Evolutionary conservation across 2,329 filamentous ascomycete species (phyloP).

Genomic region (Xylariaceae sp.): DNA sequence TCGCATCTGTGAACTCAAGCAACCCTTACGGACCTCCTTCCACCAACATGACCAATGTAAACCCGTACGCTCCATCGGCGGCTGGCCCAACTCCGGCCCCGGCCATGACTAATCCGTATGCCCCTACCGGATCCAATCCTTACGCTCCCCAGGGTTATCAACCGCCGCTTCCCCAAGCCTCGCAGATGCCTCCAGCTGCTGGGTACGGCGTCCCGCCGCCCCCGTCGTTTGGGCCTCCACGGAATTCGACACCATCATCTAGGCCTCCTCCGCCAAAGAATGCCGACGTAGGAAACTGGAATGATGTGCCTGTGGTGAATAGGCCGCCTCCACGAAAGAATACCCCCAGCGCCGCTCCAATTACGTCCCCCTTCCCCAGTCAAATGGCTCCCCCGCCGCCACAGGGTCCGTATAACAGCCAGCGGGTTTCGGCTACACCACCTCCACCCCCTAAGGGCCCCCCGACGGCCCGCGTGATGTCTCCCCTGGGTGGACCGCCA

Average conservation of each 20-base stretch:
- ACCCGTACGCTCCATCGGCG: slow-evolving; percentile 33
- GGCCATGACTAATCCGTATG: slow-evolving; percentile 33
- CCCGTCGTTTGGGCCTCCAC: slow-evolving; percentile 47
- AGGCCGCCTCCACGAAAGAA: slow-evolving; percentile 62
- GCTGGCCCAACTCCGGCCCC: slow-evolving; percentile 25
- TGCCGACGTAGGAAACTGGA: slow-evolving; percentile 78
- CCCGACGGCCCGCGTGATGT: slow-evolving; percentile 63
- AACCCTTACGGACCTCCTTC: slow-evolving; percentile 33
- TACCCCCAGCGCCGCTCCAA: slow-evolving; percentile 65
- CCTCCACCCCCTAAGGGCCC: slow-evolving; percentile 79
- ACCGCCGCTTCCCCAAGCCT: slow-evolving; percentile 38
- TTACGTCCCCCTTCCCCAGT: slow-evolving; percentile 67
- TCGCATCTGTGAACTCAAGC: slow-evolving; percentile 24
- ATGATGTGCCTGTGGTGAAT: slow-evolving; percentile 84
- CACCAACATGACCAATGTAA: slow-evolving; percentile 21
- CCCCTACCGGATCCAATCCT: slow-evolving; percentile 29
- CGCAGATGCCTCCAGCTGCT: slow-evolving; percentile 21
- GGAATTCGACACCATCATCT: slow-evolving; percentile 61
- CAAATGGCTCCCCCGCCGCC: slow-evolving; percentile 51
- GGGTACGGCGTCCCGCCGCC: slow-evolving; percentile 35
- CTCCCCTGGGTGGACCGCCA: slow-evolving; percentile 58
- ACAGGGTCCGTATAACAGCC: slow-evolving; percentile 51
- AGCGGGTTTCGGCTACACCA: slow-evolving; percentile 61
- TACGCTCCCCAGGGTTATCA: slow-evolving; percentile 50
- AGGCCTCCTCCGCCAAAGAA: slow-evolving; percentile 62